Base-by-base conservation (phyloP, 768 basidiomycete genomes). In the Amanita fuliginea region DNA sequence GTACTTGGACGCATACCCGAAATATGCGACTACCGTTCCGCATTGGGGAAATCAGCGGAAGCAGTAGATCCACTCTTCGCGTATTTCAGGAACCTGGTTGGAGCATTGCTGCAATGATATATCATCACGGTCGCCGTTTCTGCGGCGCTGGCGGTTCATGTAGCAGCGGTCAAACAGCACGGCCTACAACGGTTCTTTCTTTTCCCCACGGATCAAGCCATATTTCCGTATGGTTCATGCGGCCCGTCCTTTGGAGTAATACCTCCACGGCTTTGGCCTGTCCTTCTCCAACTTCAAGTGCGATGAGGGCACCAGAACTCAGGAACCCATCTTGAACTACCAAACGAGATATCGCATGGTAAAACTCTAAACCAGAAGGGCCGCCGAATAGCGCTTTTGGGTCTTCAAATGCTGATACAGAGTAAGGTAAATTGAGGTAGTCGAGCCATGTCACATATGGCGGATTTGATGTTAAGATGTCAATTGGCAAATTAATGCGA, bases 161-260 rank as follows among this genome's bases (percentile, higher is more conserved):
- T 46, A 13, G 18, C 36, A 21, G 37, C 11, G 24, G 6, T 40
- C 24, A 49, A 10, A 24, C 16, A 51, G 22, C 26, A 36, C 46
- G 40, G 18, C 46, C 42, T 55, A 63, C 71, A 62, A 70, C 82
- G 42, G 83, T 80, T 54, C 91, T 77, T 51, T 82, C 73, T 55
- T 75, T 77, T 42, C 77, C 80, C 81, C 82, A 94, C 53, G 82
- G 84, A 64, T 94, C 92, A 52, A 63, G 61, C 90, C 89, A 93
- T 33, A 87, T 74, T 58, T 84, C 76, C 4, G 78, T 73, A 32
- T 64, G 58, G 53, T 56, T 57, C 41, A 87, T 60, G 34, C 66
- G 59, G 37, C 71, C 74, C n/a, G 68, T 67, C 13, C 62, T 50
- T 48, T 61, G 64, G 56, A 93, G 68, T 44, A 94, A 78, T 1